Base-by-base conservation (phyloP, 495 filamentous ascomycete species). In the Hypoxylon fragiforme region DNA sequence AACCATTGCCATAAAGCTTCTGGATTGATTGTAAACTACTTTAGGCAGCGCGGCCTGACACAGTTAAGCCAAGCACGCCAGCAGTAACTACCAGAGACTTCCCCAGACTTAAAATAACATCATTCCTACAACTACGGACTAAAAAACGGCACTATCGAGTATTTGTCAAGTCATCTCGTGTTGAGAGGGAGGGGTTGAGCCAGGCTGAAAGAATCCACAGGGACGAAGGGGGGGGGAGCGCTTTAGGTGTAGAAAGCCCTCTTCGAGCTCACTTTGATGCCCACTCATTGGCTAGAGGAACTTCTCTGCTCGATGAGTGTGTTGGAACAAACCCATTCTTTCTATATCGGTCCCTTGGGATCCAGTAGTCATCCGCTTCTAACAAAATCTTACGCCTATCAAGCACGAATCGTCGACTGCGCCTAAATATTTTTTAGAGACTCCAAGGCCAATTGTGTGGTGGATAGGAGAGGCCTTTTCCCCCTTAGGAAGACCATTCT, bases 11-110 rank as follows among this genome's bases (percentile, higher is more conserved):
- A 37, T 63, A 39, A 50, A 57, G 59, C 54, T 58, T 52, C 36
- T 63, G 59, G 59, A 58, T 58, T 56, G 52, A 52, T 40, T 34
- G 43, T 62, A 62, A 56, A 51, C n/a, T 56, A 62, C 52, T 52
- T 46, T 51, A 52, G 47, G 44, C 42, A 53, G 38, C 37, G 42
- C 52, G 50, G 42, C 43, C 51, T 51, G 43, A 51, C 46, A n/a
- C 47, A 56, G 32, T 44, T 22, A 39, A 62, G 32, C 58, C 42
- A 62, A 56, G 52, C 51, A 51, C 37, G 39, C 37, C 38, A 50
- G 40, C 58, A 44, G 43, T 37, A n/a, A n/a, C n/a, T n/a, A n/a
- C 20, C 58, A 36, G 32, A 48, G 36, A 39, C 56, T 39, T 36
- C 21, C 37, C 36, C 38, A 52, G 39, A 21, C 21, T 36, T 52